phyloP scores from a whole-genome alignment of 169 alveolate genomes.

The Plasmodium inui region DNA sequence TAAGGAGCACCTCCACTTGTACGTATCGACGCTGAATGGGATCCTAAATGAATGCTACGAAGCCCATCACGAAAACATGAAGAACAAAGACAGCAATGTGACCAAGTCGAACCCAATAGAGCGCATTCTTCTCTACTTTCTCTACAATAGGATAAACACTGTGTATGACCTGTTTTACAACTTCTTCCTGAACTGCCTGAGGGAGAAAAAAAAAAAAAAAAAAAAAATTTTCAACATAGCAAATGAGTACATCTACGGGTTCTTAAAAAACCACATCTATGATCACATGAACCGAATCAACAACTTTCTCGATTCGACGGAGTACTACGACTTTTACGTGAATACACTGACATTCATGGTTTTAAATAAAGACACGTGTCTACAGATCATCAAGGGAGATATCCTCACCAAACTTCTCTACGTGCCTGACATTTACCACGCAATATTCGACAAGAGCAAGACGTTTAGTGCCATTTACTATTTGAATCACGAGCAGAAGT shows the following conservation, averaged over 20 bases:
- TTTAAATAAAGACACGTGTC: conserved; percentile 21
- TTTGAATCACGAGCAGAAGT: neutral
- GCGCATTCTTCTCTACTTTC: conserved; percentile 41
- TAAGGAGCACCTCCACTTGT: neutral
- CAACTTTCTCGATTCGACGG: conserved; percentile 7
- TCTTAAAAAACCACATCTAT: conserved; percentile 20
- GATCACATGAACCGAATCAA: conserved; percentile 49
- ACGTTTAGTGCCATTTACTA: conserved; percentile 35
- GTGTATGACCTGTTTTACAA: conserved; percentile 48
- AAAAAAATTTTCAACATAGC: conserved; percentile 11
- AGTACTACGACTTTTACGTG: conserved; percentile 57
- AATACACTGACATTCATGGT: conserved; percentile 35
- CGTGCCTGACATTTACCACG: conserved; percentile 44
- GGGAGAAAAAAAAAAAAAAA: neutral
- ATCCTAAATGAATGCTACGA: conserved; percentile 47
- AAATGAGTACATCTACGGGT: conserved; percentile 22
- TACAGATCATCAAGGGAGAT: conserved; percentile 28
- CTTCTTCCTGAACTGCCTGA: conserved; percentile 18
- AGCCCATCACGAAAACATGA: conserved; percentile 30
- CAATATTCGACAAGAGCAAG: conserved; percentile 38
- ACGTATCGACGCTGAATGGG: conserved; percentile 36
- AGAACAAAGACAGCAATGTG: conserved; percentile 18
- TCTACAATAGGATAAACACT: conserved; percentile 55
- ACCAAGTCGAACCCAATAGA: neutral
- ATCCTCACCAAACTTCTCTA: conserved; percentile 39